phyloP scores from a whole-genome alignment of 2,329 filamentous ascomycete species.

The Tolypocladium paradoxum region DNA sequence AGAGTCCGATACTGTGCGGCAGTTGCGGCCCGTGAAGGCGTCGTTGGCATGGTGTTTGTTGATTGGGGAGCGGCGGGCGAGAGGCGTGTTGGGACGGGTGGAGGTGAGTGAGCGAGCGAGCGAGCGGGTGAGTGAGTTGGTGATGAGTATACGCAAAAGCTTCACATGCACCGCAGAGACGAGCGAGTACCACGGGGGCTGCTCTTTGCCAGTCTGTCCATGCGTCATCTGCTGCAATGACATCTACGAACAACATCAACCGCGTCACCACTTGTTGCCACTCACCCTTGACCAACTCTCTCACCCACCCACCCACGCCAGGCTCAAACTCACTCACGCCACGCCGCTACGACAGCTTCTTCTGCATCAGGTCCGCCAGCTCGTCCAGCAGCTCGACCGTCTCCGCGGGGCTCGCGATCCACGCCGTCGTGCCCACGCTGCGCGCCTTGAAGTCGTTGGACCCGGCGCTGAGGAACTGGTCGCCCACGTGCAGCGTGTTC shows the following conservation, averaged over 20 bases:
- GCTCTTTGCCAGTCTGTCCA: background rate
- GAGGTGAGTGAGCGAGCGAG: background rate
- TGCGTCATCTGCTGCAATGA: background rate
- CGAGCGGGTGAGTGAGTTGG: too few species aligned
- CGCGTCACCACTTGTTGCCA: background rate
- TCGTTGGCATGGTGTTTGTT: too few species aligned
- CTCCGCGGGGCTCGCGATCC: conserved; percentile 89
- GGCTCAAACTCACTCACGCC: background rate
- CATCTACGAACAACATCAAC: background rate
- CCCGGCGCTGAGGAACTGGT: conserved; percentile 91
- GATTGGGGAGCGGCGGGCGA: background rate
- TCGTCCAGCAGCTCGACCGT: conserved; percentile 87
- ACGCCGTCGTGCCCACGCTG: conserved; percentile 85
- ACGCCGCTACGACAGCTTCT: background rate
- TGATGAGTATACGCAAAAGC: background rate
- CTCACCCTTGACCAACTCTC: background rate
- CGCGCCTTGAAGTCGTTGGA: conserved; percentile 96
- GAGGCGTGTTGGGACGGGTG: too few species aligned
- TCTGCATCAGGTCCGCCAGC: conserved; percentile 45
- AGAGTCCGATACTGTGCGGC: background rate
- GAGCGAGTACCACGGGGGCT: background rate
- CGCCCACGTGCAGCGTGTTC: conserved; percentile 85
- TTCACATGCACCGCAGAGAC: background rate
- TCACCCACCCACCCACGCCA: background rate
- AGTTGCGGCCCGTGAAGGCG: background rate